Evolutionary conservation across 805 yeast species (phyloP), one percentile per base, ranked within the genome.

Genomic region (Kodamaea neixiangensis): DNA sequence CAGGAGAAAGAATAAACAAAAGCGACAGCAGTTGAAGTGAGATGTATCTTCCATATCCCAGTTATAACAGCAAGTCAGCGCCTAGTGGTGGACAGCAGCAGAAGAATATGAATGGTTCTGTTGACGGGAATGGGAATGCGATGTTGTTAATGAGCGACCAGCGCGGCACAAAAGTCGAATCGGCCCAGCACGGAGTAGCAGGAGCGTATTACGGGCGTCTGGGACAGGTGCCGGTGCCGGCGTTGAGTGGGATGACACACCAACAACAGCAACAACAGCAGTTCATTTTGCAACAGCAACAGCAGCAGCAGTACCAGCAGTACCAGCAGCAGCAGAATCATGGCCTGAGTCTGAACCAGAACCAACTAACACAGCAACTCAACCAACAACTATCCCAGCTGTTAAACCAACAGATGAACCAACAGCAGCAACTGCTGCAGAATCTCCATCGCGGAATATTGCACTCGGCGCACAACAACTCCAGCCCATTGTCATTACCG

Each of bases 251-350:
- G 11, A 25, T 25, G 31, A 25, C 31, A 10, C 31, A 25, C 31
- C 31, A 25, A 25, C 31, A 25, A 15, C 53, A 47, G 44, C 42
- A 40, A 37, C 56, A 48, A 29, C 54, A 51, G 45, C 52, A 37
- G 42, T 50, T 50, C 11, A 53, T 43, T 13, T 13, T 21, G 17
- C 61, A 56, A 33, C 55, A 44, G 21, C 58, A 48, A 38, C 57
- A 47, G 49, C 55, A 35, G 19, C 58, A 50, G 49, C 38, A 34
- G 18, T 15, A 15, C 15, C 40, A 34, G 15, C 38, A 21, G 13
- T 18, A 44, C 29, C 40, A 31, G 20, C 45, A 35, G 13, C 39
- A 35, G 10, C 39, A 35, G 17, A 17, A 17, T 35, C n/a, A n/a
- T n/a, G n/a, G n/a, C n/a, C 39, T 15, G 19, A 13, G 17, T 13